Conservation (phyloP, 257 asterid genomes). For the Solanum corneliomulleri region DNA sequence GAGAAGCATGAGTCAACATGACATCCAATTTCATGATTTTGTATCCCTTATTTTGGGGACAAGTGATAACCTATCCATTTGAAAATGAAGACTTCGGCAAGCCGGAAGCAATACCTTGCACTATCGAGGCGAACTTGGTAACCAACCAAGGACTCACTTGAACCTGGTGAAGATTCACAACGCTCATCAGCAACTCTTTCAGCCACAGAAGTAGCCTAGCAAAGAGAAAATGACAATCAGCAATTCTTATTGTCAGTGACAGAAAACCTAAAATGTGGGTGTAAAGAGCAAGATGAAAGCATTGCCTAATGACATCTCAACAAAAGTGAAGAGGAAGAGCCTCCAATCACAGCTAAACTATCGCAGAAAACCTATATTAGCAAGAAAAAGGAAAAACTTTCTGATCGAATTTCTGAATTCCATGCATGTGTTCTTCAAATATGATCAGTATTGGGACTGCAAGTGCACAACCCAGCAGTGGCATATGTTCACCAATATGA, state of each 20-base stretch:
- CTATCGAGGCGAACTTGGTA: constrained; percentile 97
- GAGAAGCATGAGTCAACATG: neutral
- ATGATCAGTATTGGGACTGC: neutral
- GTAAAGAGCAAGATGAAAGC: neutral
- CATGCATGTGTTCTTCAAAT: neutral
- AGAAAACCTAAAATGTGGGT: neutral
- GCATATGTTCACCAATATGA: no score
- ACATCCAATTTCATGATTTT: neutral
- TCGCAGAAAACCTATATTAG: neutral
- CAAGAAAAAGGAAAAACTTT: neutral
- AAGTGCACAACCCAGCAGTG: no score
- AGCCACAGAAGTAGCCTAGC: constrained; percentile 91
- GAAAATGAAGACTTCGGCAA: neutral
- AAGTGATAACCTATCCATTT: neutral
- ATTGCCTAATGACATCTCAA: neutral
- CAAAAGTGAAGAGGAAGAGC: neutral
- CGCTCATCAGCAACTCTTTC: constrained; percentile 98
- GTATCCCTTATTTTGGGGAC: neutral
- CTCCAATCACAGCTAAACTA: neutral
- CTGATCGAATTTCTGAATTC: neutral
- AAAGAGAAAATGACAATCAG: neutral
- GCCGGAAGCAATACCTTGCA: constrained; percentile 56
- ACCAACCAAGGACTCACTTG: constrained; percentile 82
- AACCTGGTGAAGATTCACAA: constrained; percentile 88
- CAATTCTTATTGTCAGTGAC: neutral